Percentiles rank a stretch among this genome's conserved stretches.
Conservation (phyloP, 495 filamentous ascomycete species). For the Cercophora samala region DNA sequence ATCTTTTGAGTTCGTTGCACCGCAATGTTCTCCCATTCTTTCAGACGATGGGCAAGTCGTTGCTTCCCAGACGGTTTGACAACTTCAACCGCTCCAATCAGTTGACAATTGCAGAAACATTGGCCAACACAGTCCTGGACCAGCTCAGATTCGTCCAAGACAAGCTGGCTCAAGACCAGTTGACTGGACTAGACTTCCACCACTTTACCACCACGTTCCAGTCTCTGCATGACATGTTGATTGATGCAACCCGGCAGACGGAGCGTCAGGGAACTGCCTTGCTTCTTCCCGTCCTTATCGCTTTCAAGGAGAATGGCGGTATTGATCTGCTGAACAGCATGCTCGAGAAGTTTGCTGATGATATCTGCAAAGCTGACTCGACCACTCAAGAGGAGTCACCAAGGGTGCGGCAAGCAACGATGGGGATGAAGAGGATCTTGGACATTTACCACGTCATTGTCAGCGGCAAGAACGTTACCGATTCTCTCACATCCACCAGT, state of each 20-base stretch:
- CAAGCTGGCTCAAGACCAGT: constrained; percentile 30
- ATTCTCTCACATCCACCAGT: constrained; percentile 64
- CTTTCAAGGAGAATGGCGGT: constrained; percentile 79
- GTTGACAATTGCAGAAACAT: constrained; percentile 67
- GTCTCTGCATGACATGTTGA: constrained; percentile 70
- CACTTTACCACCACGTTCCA: constrained; percentile 80
- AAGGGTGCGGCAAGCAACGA: constrained; percentile 39
- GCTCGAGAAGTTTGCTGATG: constrained; percentile 67
- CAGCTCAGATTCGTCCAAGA: constrained; percentile 48
- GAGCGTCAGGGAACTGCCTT: constrained; percentile 63
- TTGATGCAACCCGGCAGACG: constrained; percentile 54
- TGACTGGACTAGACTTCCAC: constrained; percentile 52
- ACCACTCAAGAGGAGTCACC: constrained; percentile 33
- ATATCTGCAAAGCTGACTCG: constrained; percentile 47
- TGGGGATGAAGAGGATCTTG: constrained; percentile 79
- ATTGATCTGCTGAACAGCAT: constrained; percentile 69
- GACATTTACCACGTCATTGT: constrained; percentile 73
- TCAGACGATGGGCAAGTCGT: constrained; percentile 71
- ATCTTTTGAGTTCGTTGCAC: constrained; percentile 71
- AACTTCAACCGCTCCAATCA: constrained; percentile 61
- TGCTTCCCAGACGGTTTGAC: constrained; percentile 71
- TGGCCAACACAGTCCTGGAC: constrained; percentile 66
- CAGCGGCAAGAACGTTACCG: constrained; percentile 70
- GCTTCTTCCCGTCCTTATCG: constrained; percentile 74
- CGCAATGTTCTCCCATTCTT: constrained; percentile 71